A percentile compares a stretch with the other conserved stretches of the same genome.
These are phyloP conservation scores for Aspergillus pseudonomiae DNA, from an alignment of 2,329 filamentous ascomycete species.

Conservation along the genomic window DNA sequence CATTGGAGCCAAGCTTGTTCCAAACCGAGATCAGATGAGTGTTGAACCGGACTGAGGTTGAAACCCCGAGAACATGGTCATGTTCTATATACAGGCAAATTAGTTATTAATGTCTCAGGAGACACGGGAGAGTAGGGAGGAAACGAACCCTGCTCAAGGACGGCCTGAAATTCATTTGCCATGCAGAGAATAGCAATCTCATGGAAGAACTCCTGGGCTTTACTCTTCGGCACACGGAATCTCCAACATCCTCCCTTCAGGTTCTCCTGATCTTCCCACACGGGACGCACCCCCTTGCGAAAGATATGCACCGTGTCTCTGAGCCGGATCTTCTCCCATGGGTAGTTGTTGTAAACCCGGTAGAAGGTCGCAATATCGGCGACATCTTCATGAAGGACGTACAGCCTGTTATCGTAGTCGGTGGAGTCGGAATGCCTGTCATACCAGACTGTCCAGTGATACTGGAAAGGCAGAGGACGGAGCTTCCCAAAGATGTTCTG, in stretches of 20 bases:
- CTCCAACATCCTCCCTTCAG: constrained; percentile 86
- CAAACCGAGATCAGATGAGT: constrained; percentile 86
- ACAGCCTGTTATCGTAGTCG: constrained; percentile 39
- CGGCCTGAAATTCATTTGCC: constrained; percentile 50
- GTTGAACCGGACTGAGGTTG: constrained; percentile 85
- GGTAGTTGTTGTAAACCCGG: constrained; percentile 80
- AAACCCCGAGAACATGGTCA: constrained; percentile 84
- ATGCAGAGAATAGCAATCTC: constrained; percentile 39
- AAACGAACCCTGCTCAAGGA: constrained; percentile 70
- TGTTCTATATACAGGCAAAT: constrained; percentile 57
- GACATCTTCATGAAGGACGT: constrained; percentile 44
- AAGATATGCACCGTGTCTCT: constrained; percentile 79
- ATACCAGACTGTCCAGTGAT: constrained; percentile 53
- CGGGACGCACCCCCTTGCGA: constrained; percentile 73
- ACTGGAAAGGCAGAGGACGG: constrained; percentile 50
- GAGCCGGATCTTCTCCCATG: constrained; percentile 74
- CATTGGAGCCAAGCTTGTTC: constrained; percentile 85
- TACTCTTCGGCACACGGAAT: constrained; percentile 80
- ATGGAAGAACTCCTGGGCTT: constrained; percentile 55
- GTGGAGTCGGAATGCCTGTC: constrained; percentile 42
- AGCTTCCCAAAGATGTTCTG: constrained; percentile 50
- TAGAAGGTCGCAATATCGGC: constrained; percentile 62
- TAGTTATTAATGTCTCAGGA: background rate
- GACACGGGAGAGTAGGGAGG: background rate
- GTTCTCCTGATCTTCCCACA: constrained; percentile 88